These are phyloP conservation scores for Vitis rupestris DNA, from an alignment of 164 flowering plant species.

Conservation along the genomic window DNA sequence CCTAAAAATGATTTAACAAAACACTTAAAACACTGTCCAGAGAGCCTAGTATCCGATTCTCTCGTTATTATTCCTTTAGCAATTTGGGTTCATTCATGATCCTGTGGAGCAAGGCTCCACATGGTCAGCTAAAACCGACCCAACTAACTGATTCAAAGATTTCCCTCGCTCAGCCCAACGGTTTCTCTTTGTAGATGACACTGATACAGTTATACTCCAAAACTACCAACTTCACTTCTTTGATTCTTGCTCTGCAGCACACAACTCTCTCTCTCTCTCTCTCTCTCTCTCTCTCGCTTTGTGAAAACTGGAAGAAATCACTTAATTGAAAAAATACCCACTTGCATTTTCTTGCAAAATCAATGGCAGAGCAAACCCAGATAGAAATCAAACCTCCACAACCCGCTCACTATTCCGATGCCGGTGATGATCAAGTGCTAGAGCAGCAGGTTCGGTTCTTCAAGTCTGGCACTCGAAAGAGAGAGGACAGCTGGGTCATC, in stretches of 20 bases:
- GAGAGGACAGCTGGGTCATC: constrained; percentile 59
- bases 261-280: neutral
- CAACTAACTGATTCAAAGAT: neutral
- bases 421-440: constrained; percentile 1
- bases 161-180: neutral
- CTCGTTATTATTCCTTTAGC: too few relatives aligned
- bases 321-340: neutral
- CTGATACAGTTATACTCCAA: too few relatives aligned
- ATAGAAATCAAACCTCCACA: constrained; percentile 24
- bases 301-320: neutral
- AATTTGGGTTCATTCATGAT: too few relatives aligned
- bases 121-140: too few relatives aligned
- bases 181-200: neutral
- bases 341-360: constrained; percentile 1
- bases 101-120: too few relatives aligned
- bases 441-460: constrained; percentile 34
- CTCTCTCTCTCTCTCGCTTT: neutral
- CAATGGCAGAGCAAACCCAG: constrained; percentile 22
- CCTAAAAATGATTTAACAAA: too few relatives aligned
- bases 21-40: too few relatives aligned
- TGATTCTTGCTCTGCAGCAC: neutral
- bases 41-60: too few relatives aligned
- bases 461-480: constrained; percentile 30
- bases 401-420: constrained; percentile 6
- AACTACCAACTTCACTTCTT: neutral